phyloP scores from a whole-genome alignment of 2,329 filamentous ascomycete species.

The Niveomyces coronatus region DNA sequence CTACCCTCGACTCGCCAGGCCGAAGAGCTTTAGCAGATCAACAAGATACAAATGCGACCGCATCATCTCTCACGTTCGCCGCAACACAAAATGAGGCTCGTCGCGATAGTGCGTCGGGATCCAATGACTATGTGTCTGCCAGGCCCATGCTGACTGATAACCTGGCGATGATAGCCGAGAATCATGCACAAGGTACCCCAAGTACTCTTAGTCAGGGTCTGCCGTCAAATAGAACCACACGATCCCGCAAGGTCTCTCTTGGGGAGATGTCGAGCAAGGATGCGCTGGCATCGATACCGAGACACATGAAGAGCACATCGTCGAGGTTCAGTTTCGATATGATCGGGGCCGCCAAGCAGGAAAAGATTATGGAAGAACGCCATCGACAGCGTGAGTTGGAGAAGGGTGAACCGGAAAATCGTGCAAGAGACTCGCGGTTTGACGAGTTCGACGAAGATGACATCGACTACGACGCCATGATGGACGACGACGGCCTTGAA shows the following conservation, averaged over 20 bases:
- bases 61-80: too few species aligned
- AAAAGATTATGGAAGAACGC: conserved; percentile 61
- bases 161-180: conserved; percentile 1
- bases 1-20: too few species aligned
- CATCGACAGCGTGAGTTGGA: conserved; percentile 58
- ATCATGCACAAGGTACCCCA: conserved; percentile 2
- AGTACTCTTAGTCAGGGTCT: neutral
- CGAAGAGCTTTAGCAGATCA: too few species aligned
- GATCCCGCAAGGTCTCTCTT: conserved; percentile 44
- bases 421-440: conserved; percentile 41
- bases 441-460: conserved; percentile 53
- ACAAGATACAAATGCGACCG: too few species aligned
- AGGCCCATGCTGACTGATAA: conserved; percentile 1
- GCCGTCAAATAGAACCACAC: conserved; percentile 21
- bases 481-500: conserved; percentile 55
- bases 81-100: conserved; percentile 3
- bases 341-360: conserved; percentile 56
- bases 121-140: too few species aligned
- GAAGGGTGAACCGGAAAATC: conserved; percentile 34
- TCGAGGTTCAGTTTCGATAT: conserved; percentile 78
- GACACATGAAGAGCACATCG: conserved; percentile 65
- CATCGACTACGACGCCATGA: conserved; percentile 53
- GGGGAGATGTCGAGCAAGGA: conserved; percentile 37
- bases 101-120: neutral
- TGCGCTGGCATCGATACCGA: conserved; percentile 41